Percentiles rank a stretch among this genome's conserved stretches.
Evolutionary conservation across 2,329 filamentous ascomycete species (phyloP).

Genomic region (Blumeria hordei): DNA sequence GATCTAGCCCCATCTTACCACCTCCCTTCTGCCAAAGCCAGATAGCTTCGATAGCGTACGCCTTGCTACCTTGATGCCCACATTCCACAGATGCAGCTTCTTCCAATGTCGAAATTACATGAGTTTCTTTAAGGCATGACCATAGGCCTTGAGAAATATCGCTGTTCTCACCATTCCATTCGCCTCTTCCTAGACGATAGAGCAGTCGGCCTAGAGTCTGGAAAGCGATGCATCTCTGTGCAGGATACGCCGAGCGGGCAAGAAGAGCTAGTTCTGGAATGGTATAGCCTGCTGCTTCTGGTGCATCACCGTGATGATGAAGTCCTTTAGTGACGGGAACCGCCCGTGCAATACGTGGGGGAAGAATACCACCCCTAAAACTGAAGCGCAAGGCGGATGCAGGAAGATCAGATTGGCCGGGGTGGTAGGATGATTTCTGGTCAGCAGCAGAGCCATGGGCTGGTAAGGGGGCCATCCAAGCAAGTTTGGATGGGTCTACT

Average conservation of each 20-base stretch:
- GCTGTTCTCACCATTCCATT: slow-evolving; percentile 41
- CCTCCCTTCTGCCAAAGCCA: slow-evolving; percentile 40
- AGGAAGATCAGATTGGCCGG: slow-evolving; percentile 44
- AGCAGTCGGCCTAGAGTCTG: slow-evolving; percentile 72
- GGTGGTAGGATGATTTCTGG: slow-evolving; percentile 58
- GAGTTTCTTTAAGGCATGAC: slow-evolving; percentile 51
- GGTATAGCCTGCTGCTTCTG: slow-evolving; percentile 85
- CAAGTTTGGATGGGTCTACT: slow-evolving; percentile 61
- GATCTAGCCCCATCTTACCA: slow-evolving; percentile 10
- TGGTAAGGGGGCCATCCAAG: slow-evolving; percentile 65
- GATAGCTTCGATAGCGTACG: slow-evolving; percentile 70
- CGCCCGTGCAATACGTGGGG: slow-evolving; percentile 47
- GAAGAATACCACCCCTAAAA: slow-evolving; percentile 57
- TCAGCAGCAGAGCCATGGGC: slow-evolving; percentile 39
- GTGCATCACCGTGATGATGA: slow-evolving; percentile 82
- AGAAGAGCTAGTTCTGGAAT: slow-evolving; percentile 64
- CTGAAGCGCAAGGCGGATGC: slow-evolving; percentile 68
- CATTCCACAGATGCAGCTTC: slow-evolving; percentile 44
- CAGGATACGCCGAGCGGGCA: slow-evolving; percentile 56
- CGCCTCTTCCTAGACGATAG: slow-evolving; percentile 54
- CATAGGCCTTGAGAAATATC: slow-evolving; percentile 61
- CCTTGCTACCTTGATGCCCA: slow-evolving; percentile 55
- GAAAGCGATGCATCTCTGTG: slow-evolving; percentile 76
- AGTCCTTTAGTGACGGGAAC: slow-evolving; percentile 60
- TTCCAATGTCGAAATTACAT: slow-evolving; percentile 51